These are phyloP conservation scores for Fomitopsis schrenkii DNA, from an alignment of 1,284 basidiomycete species.

Conservation along the genomic window DNA sequence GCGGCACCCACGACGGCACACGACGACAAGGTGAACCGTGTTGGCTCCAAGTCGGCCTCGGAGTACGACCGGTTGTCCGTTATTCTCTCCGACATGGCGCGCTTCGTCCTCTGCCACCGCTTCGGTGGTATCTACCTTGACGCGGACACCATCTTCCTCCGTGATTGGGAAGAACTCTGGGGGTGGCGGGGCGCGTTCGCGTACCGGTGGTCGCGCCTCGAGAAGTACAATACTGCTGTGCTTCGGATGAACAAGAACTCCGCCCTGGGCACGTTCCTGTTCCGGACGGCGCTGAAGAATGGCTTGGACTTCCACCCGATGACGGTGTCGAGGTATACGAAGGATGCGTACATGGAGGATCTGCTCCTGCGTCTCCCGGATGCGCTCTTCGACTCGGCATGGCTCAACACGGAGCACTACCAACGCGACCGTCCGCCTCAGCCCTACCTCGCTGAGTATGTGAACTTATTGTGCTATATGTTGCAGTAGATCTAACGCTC, in stretches of 20 bases:
- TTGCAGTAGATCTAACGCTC: slow-evolving; percentile 5
- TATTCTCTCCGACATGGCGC: slow-evolving; percentile 66
- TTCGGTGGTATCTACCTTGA: slow-evolving; percentile 71
- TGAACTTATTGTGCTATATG: slow-evolving; percentile 15
- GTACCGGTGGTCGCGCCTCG: slow-evolving; percentile 62
- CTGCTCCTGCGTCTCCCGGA: slow-evolving; percentile 62
- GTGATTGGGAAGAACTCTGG: slow-evolving; percentile 74
- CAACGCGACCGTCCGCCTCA: slow-evolving; percentile 64
- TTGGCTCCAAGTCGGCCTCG: slow-evolving; percentile 49
- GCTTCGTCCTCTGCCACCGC: slow-evolving; percentile 65
- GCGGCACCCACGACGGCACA: slow-evolving; percentile 18
- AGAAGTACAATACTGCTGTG: slow-evolving; percentile 70
- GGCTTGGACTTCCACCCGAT: slow-evolving; percentile 70
- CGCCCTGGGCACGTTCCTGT: slow-evolving; percentile 60
- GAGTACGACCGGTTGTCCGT: slow-evolving; percentile 64
- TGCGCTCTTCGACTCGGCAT: slow-evolving; percentile 66
- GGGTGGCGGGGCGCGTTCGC: slow-evolving; percentile 69
- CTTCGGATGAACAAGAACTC: slow-evolving; percentile 61
- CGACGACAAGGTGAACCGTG: slow-evolving; percentile 46
- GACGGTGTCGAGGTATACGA: slow-evolving; percentile 58
- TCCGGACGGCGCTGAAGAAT: slow-evolving; percentile 64
- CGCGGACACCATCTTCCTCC: slow-evolving; percentile 66
- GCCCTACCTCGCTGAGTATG: slow-evolving; percentile 61
- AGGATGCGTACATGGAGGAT: slow-evolving; percentile 57
- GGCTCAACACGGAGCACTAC: slow-evolving; percentile 63